These are phyloP conservation scores for Phytophthora boehmeriae DNA, from an alignment of 352 stramenopile genomes.

Conservation along the genomic window DNA sequence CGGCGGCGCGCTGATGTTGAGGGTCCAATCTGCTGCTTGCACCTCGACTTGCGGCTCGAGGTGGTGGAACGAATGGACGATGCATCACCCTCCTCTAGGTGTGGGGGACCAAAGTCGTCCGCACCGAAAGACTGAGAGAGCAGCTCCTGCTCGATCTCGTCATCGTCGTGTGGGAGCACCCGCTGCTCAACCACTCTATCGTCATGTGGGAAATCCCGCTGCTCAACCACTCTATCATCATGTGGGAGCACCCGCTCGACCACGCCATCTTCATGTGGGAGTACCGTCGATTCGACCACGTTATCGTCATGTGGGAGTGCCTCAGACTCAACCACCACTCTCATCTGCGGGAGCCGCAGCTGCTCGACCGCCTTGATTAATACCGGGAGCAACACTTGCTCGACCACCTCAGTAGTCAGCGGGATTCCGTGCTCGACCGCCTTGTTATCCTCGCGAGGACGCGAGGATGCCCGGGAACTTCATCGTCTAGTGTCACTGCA, in stretches of 20 bases:
- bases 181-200: neutral
- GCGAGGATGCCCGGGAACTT: neutral
- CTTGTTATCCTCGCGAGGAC: neutral
- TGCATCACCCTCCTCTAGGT: constrained; percentile 1
- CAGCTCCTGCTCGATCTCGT: neutral
- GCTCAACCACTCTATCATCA: no score
- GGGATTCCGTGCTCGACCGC: no score
- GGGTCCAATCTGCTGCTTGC: no score
- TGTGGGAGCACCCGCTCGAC: neutral
- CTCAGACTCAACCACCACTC: neutral
- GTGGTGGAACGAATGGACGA: neutral
- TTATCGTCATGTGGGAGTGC: neutral
- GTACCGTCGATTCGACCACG: neutral
- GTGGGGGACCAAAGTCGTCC: neutral
- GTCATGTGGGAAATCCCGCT: neutral
- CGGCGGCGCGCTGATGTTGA: no score
- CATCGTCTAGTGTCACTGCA: neutral
- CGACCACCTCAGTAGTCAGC: no score
- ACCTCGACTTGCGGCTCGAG: constrained; percentile 1
- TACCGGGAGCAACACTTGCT: neutral
- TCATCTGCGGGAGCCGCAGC: neutral
- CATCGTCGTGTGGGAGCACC: constrained; percentile 1
- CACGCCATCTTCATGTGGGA: neutral
- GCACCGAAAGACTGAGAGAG: neutral
- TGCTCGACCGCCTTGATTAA: constrained; percentile 9